These are phyloP conservation scores for Amaranthus cruentus DNA, from an alignment of 148 eudicot species.

Conservation along the genomic window DNA sequence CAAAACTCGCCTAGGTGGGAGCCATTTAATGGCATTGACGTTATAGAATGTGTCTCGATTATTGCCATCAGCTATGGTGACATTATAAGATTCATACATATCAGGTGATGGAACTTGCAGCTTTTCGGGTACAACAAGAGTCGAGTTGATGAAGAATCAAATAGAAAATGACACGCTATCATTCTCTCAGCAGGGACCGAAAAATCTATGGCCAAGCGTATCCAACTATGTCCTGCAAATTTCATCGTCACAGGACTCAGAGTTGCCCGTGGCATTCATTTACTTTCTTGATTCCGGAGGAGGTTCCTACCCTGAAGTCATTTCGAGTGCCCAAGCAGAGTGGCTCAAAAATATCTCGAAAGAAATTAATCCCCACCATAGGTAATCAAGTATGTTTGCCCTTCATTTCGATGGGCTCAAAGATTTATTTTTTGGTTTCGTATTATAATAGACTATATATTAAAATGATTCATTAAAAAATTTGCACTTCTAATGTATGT, in stretches of 20 bases:
- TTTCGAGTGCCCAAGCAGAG: slow-evolving; percentile 62
- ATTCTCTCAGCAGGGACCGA: slow-evolving; percentile 50
- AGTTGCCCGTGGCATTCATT: slow-evolving; percentile 43
- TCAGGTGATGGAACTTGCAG: slow-evolving; percentile 47
- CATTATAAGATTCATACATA: background rate
- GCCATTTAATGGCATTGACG: too few species aligned
- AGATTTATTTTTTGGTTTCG: too few species aligned
- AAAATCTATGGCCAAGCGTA: slow-evolving; percentile 73
- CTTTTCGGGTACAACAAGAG: slow-evolving; percentile 58
- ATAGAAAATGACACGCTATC: slow-evolving; percentile 37
- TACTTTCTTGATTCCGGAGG: slow-evolving; percentile 94
- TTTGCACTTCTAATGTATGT: too few species aligned
- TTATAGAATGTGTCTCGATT: too few species aligned
- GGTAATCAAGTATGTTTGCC: slow-evolving; percentile 30
- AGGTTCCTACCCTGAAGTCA: slow-evolving; percentile 77
- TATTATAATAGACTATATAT: too few species aligned
- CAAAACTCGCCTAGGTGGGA: too few species aligned
- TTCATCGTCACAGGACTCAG: slow-evolving; percentile 37
- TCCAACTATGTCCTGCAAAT: slow-evolving; percentile 66
- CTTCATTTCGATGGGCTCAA: too few species aligned
- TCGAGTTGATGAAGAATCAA: slow-evolving; percentile 58
- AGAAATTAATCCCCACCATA: slow-evolving; percentile 60
- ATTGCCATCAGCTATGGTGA: too few species aligned
- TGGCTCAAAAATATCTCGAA: slow-evolving; percentile 56
- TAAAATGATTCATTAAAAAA: too few species aligned